Evolutionary conservation across 768 basidiomycete species (phyloP).

Genomic region (Amanita subjunquillea): DNA sequence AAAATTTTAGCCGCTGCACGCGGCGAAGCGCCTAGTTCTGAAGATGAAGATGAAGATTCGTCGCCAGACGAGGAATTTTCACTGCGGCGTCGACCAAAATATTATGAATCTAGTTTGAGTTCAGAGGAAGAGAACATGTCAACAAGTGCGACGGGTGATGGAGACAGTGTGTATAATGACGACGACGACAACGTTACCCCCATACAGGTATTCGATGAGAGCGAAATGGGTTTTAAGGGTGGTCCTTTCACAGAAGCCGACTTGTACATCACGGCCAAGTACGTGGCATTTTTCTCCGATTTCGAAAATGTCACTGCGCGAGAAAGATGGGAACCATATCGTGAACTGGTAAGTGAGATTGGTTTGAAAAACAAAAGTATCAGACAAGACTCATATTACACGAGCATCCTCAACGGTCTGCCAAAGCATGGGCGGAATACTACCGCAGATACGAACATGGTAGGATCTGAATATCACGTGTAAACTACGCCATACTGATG

Average conservation of each 20-base stretch:
- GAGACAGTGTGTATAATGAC: slow-evolving; percentile 18
- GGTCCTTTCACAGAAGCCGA: slow-evolving; percentile 51
- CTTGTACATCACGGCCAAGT: slow-evolving; percentile 45
- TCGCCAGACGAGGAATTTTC: slow-evolving; percentile 9
- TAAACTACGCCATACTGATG: neutral
- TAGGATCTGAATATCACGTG: slow-evolving; percentile 16
- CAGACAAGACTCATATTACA: neutral
- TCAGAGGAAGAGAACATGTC: slow-evolving; percentile 14
- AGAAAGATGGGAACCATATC: slow-evolving; percentile 48
- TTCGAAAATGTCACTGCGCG: slow-evolving; percentile 30
- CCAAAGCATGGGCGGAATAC: slow-evolving; percentile 53
- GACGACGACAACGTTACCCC: slow-evolving; percentile 24
- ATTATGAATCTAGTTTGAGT: slow-evolving; percentile 10
- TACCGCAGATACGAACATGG: slow-evolving; percentile 42
- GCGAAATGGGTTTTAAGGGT: slow-evolving; percentile 43
- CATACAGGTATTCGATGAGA: slow-evolving; percentile 24
- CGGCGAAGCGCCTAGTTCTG: slow-evolving; percentile 19
- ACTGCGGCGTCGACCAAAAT: slow-evolving; percentile 16
- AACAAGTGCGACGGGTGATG: slow-evolving; percentile 15
- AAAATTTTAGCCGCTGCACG: slow-evolving; percentile 43
- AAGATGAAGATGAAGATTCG: slow-evolving; percentile 14
- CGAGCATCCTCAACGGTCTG: slow-evolving; percentile 44
- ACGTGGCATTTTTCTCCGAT: slow-evolving; percentile 38
- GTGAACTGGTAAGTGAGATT: slow-evolving; percentile 31
- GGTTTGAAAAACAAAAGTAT: neutral